Base-by-base conservation (phyloP, 257 asterid genomes). In the Coffea eugenioides region DNA sequence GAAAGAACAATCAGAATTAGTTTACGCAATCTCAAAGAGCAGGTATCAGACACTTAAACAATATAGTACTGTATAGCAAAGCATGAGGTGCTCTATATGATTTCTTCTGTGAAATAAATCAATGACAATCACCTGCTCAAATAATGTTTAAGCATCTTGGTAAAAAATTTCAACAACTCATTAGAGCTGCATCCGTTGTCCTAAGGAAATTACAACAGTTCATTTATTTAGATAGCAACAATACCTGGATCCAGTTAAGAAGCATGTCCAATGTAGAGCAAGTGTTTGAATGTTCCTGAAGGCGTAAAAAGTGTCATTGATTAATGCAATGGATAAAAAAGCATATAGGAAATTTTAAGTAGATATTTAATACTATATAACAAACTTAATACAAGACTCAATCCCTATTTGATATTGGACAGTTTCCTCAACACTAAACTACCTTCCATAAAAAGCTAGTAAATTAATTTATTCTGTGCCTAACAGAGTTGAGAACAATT, bases 191-290 rank as follows among this genome's bases (percentile, higher is more conserved):
- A 57, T 45, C 34, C 54, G 16, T 39, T 31, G 67, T 8, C 69
- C 74, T 48, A n/a, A 84, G 68, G 46, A 43, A 71, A 52, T 39
- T 66, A 67, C 36, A 51, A 56, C 56, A 57, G 62, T 66, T 52
- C 25, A 79, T 61, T 70, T 39, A 36, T 66, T 72, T 45, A 54
- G 36, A 43, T 39, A 68, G 76, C 61, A 80, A 64, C 23, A 68
- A 79, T 85, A 95, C 99, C 99, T 92, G 94, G 83, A 95, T 84
- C 99, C 99, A 95, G 82, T 90, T 69, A 77, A 95, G 91, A 81
- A 95, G 97, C 93, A 92, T 83, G 80, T 91, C 93, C 87, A 92
- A 79, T 74, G 83, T 90, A 59, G 89, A 85, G 76, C 82, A 82
- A 82, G 89, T 49, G 77, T 86, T 90, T 83, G 91, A 77, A 76